Evolutionary conservation across 768 basidiomycete genomes (phyloP), one percentile per base, ranked within the genome.

Genomic region (Boletus insuetus): DNA sequence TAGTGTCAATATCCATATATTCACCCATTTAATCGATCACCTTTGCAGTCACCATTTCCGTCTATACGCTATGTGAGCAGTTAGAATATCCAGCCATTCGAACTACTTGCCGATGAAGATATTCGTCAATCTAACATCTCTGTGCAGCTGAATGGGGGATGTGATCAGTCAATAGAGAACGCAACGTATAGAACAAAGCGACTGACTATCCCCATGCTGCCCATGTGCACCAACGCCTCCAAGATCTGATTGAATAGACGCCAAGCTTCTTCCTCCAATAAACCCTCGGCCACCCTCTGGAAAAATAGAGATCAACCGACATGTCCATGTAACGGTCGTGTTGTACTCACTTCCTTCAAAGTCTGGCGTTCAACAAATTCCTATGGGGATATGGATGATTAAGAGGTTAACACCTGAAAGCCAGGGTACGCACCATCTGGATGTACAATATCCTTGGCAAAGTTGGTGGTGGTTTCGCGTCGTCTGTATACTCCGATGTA

Each of bases 361-460:
- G 94, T 98, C 73, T 96, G 93, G 22, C 89, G 80, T 68, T 94
- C 92, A 10, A 94, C 91, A 62, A 90, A 94, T 72, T 94, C 92
- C 89, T 92, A 39, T 32, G 34, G 8, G 32, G 7, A 51, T 22
- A 52, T 9, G 6, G 5, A 19, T 47, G 5, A 54, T 29, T 32
- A 17, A 3, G 16, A 19, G 6, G n/a, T 11, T 24, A 41, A 53
- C 9, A 32, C 26, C 17, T 2, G 4, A 19, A 14, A 24, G 2
- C 2, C 3, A 34, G n/a, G 26, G 7, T n/a, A 55, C 44, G 46
- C 76, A 89, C 91, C 94, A 98, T 98, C 69, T 96, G 93, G 50
- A 98, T 98, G 65, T 96, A 98, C 19, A 96, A 74, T 8, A 87
- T 92, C 56, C 89, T 69, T 4, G 69, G 69, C 19, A 68, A 52